Conservation (phyloP, 208 protist species). For the Leishmania gerbilli region DNA sequence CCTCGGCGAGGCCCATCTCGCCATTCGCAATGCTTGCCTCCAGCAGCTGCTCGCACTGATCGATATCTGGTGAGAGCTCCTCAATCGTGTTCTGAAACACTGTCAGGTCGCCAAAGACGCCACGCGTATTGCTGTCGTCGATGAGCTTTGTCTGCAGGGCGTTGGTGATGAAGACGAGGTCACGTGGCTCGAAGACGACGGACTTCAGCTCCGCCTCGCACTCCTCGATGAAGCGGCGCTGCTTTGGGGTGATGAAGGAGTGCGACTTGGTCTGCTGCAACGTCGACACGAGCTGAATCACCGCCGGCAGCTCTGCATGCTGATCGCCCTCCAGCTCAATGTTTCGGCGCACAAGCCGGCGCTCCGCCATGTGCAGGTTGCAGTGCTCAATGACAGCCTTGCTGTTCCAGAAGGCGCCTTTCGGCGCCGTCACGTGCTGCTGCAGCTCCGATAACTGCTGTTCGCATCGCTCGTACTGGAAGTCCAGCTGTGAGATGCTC, state of each 20-base stretch:
- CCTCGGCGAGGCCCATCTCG: conserved; percentile 89
- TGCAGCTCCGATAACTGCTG: conserved; percentile 86
- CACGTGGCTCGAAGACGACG: conserved; percentile 77
- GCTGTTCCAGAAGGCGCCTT: conserved; percentile 82
- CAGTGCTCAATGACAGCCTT: conserved; percentile 91
- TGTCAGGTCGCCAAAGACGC: conserved; percentile 79
- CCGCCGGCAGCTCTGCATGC: conserved; percentile 64
- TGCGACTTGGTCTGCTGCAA: conserved; percentile 80
- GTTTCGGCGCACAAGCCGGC: conserved; percentile 44
- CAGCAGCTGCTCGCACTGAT: conserved; percentile 89
- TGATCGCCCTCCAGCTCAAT: conserved; percentile 26
- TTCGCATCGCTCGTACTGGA: conserved; percentile 85
- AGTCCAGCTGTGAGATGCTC: conserved; percentile 80
- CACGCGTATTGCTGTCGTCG: conserved; percentile 79
- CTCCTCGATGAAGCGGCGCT: conserved; percentile 83
- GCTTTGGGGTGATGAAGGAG: conserved; percentile 84
- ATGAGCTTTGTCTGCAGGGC: conserved; percentile 84
- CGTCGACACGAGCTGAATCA: conserved; percentile 76
- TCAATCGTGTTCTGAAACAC: conserved; percentile 85
- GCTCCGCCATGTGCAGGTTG: conserved; percentile 83
- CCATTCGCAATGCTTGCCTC: conserved; percentile 88
- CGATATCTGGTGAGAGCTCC: conserved; percentile 83
- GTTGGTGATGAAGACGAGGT: conserved; percentile 83
- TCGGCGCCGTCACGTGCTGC: conserved; percentile 64
- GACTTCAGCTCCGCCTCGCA: conserved; percentile 71